Base-by-base conservation (phyloP, 805 yeast genomes). In the Metschnikowia lochheadii region DNA sequence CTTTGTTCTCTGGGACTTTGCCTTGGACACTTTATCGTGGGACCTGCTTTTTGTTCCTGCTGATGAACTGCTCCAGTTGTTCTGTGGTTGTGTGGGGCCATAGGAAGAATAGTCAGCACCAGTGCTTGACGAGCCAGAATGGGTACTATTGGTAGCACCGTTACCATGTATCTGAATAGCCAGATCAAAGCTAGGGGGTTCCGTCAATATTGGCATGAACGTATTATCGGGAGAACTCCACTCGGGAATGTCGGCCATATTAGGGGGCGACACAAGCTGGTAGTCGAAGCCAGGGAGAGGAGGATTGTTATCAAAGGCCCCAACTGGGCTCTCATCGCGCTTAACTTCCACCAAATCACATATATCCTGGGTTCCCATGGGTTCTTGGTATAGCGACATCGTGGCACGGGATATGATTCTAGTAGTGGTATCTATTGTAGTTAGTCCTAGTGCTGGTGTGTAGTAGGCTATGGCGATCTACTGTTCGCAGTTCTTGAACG, bases 1-100 rank as follows among this genome's bases (percentile, higher is more conserved):
- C 32, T 52, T 49, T 15, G 49, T 44, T 15, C 51, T 36, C 23
- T 21, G 51, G 23, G 36, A 18, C 31, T 32, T 48, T 13, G 48
- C 31, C 40, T 43, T 49, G 2, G 46, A 21, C 17, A 44, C 40
- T 13, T 26, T 15, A 13, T 34, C 39, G 14, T 21, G 7, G 4
- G 32, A 10, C 33, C 23, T 17, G 8, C 10, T 14, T 20, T 11
- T 43, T 5, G 39, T 14, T n/a, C 46, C 40, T 10, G 46, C 13
- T 8, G 11, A 5, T n/a, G 39, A 21, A 31, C 46, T 33, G 23
- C 18, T 23, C 26, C 17, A 17, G 17, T 36, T 34, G 20, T 13
- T 36, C 17, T 8, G 33, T 14, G 26, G 13, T 29, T 15, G 31
- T 14, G 14, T 3, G 14, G 13, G 15, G 33, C 6, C 29, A 26